A percentile compares a stretch with the other conserved stretches of the same genome.
Conservation (phyloP, 441 rosid species). For the Erysimum pusillum region DNA sequence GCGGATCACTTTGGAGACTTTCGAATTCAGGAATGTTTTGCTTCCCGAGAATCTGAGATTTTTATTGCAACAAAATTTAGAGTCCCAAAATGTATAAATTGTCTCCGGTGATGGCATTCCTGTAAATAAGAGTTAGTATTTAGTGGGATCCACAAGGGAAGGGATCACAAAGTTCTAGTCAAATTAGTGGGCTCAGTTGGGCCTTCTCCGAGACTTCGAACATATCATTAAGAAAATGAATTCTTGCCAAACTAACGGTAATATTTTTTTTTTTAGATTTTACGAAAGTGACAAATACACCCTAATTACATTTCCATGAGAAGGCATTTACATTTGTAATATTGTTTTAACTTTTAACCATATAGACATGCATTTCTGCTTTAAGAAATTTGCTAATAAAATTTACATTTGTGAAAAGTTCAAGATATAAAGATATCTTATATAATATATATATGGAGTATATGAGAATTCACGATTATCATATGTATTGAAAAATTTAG, state of each 20-base stretch:
- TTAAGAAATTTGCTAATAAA: background rate
- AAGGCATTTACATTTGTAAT: background rate
- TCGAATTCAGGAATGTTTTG: background rate
- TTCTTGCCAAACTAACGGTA: background rate
- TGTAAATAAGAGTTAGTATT: background rate
- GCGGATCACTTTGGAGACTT: conserved; percentile 11
- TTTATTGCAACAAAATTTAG: conserved; percentile 18
- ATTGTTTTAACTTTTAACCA: background rate
- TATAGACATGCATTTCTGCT: background rate
- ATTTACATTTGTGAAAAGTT: background rate
- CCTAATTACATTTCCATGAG: background rate
- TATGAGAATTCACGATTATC: too few relatives aligned
- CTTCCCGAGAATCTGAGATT: conserved; percentile 8
- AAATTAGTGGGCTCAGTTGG: conserved; percentile 42
- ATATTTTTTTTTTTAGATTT: background rate
- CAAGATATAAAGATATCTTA: background rate
- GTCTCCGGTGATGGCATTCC: conserved; percentile 33
- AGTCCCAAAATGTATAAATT: conserved; percentile 30
- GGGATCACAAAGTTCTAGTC: background rate
- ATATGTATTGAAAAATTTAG: background rate
- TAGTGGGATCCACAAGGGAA: conserved; percentile 10
- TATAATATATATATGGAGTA: too few relatives aligned
- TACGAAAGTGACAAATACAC: background rate
- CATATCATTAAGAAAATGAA: background rate
- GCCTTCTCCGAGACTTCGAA: conserved; percentile 22